phyloP scores from a whole-genome alignment of 2,329 filamentous ascomycete species.

The Huntiella omanensis region DNA sequence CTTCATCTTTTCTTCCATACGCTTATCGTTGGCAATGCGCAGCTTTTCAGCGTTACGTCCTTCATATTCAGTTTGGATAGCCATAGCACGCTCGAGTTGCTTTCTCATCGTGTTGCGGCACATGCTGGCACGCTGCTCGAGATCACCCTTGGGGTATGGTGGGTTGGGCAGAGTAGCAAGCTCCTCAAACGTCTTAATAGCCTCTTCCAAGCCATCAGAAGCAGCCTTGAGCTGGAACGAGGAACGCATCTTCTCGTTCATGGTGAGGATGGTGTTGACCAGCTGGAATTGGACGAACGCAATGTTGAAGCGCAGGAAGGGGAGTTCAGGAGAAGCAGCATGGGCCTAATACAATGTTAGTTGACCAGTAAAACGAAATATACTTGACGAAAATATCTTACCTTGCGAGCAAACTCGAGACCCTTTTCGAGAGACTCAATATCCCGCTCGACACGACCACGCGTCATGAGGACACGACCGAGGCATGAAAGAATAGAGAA shows the following conservation, averaged over 20 bases:
- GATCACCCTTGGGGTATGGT: conserved; percentile 75
- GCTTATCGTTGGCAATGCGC: conserved; percentile 56
- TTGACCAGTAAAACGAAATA: not conserved
- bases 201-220: conserved; percentile 61
- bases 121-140: conserved; percentile 95
- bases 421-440: conserved; percentile 38
- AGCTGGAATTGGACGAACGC: conserved; percentile 95
- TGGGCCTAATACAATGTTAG: conserved; percentile 37
- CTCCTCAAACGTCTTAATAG: conserved; percentile 53
- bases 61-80: conserved; percentile 78
- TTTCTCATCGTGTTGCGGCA: conserved; percentile 84
- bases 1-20: conserved; percentile 60
- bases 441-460: conserved; percentile 45
- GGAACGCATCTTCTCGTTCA: conserved; percentile 59
- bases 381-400: conserved; percentile 17
- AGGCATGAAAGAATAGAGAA: conserved; percentile 67
- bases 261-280: conserved; percentile 56
- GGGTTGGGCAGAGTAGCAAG: conserved; percentile 45
- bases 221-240: conserved; percentile 67
- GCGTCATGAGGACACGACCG: conserved; percentile 71
- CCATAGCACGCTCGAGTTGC: conserved; percentile 70
- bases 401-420: conserved; percentile 44
- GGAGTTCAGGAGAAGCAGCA: conserved; percentile 58
- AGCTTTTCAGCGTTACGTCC: conserved; percentile 82
- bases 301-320: conserved; percentile 93